Evolutionary conservation across 73 alveolate species (phyloP).

Genomic region (Blepharisma stoltei): DNA sequence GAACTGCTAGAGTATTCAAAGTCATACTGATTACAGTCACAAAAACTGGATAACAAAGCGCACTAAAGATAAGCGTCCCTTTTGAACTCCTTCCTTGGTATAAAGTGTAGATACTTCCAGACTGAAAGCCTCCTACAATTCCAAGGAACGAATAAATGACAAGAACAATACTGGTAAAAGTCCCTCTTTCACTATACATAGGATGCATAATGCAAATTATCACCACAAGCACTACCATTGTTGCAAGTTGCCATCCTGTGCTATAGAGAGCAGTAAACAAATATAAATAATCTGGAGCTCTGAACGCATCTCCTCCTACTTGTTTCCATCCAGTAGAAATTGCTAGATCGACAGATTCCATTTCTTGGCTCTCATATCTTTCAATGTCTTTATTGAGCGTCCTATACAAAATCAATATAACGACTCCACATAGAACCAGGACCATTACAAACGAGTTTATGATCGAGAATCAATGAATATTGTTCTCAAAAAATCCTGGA

Average conservation of each 20-base stretch:
- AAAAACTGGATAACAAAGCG: background rate
- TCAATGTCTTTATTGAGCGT: constrained; percentile 31
- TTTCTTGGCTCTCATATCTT: constrained; percentile 24
- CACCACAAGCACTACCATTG: background rate
- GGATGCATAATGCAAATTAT: constrained; percentile 1
- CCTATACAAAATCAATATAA: constrained; percentile 42
- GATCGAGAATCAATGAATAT: constrained; percentile 56
- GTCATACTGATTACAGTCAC: background rate
- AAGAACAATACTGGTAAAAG: background rate
- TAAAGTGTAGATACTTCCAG: constrained; percentile 15
- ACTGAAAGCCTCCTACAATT: constrained; percentile 27
- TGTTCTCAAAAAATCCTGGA: constrained; percentile 52
- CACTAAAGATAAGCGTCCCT: constrained; percentile 25
- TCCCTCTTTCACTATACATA: constrained; percentile 22
- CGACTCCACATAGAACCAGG: constrained; percentile 43
- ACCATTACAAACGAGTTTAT: constrained; percentile 51
- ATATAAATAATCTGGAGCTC: constrained; percentile 3
- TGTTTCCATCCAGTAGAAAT: constrained; percentile 28
- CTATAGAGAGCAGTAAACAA: constrained; percentile 6
- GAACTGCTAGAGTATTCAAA: background rate
- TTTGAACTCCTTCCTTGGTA: background rate
- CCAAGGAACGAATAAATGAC: constrained; percentile 25
- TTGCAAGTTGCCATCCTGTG: constrained; percentile 13
- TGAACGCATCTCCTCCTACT: constrained; percentile 31
- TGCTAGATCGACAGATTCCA: constrained; percentile 3